These are phyloP conservation scores for Chaetomium olivaceum DNA, from an alignment of 2,329 filamentous ascomycete genomes.

Conservation along the genomic window DNA sequence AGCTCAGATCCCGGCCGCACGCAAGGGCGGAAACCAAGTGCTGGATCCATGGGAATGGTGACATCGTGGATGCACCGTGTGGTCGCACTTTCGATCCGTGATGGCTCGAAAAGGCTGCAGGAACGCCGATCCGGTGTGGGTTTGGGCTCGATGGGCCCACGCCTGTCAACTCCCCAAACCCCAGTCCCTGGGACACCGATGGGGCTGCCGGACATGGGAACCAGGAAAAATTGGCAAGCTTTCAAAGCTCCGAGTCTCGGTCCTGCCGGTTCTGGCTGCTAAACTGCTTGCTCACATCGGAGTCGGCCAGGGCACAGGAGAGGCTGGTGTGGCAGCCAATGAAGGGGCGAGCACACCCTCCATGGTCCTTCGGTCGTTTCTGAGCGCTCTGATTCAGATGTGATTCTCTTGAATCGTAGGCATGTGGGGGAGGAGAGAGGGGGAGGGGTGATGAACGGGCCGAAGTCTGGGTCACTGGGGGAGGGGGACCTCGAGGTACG, in stretches of 20 bases:
- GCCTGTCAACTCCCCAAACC: neutral
- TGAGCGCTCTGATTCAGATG: neutral
- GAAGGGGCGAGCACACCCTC: neutral
- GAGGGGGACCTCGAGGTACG: neutral
- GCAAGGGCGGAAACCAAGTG: slow-evolving; percentile 4
- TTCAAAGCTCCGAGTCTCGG: neutral
- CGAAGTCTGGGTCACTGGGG: neutral
- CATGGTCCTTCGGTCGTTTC: neutral
- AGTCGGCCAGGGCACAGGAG: neutral
- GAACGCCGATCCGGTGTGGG: slow-evolving; percentile 10
- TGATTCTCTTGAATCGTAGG: slow-evolving; percentile 5
- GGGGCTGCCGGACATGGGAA: neutral
- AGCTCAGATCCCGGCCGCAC: neutral
- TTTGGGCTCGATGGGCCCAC: neutral
- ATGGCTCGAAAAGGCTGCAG: slow-evolving; percentile 8
- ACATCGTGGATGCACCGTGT: neutral
- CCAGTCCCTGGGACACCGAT: slow-evolving; percentile 1
- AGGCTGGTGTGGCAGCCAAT: slow-evolving; percentile 1
- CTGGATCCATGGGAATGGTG: slow-evolving; percentile 4
- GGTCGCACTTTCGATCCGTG: slow-evolving; percentile 16
- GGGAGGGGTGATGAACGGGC: neutral
- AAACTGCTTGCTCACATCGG: neutral
- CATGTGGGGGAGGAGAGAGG: neutral
- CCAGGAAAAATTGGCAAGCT: neutral
- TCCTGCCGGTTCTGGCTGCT: neutral